Base-by-base conservation (phyloP, 1,284 basidiomycete species). In the Pseudozyma hubeiensis region DNA sequence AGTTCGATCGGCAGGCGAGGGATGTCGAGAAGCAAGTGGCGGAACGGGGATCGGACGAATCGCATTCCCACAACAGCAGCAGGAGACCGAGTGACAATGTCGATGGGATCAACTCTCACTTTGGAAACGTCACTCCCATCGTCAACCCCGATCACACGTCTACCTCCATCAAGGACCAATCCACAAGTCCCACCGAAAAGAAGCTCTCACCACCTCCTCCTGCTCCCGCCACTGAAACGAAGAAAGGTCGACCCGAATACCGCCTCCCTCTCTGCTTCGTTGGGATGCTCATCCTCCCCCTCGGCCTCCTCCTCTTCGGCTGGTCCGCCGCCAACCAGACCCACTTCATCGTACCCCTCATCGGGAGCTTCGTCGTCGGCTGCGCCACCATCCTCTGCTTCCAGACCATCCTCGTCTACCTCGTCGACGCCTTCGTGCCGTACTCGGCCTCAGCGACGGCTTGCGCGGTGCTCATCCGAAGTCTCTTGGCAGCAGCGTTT, bases 361-460 rank as follows among this genome's bases (percentile, higher is more conserved):
- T 75, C n/a, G 79, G 78, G 11, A 73, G 68, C 19, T 75, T 77
- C 61, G 24, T 80, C 17, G 75, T 76, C 8, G 79, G 79, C 4
- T 70, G 66, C 40, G 74, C 74, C 0, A 72, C 76, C 19, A 86
- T 86, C 78, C 64, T 87, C 33, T 84, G 84, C 10, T 87, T 87
- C 82, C 86, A 87, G 67, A 80, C 79, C 5, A 83, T 87, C 49
- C 85, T 85, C 41, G 78, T 78, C 47, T 87, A 84, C 62, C 75
- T 87, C 19, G 85, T 87, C 6, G 87, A 87, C 66, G 84, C 84
- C 6, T 86, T 86, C 56, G 83, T 85, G 24, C 87, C 87, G 4
- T 87, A 85, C 64, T 86, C 85, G 4, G 87, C 87, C 0, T 85
- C 85, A 0, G 86, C 85, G 0, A 84, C 85, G 7, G 87, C 86